Evolutionary conservation across 148 eudicot genomes (phyloP).

Genomic region (Spergularia marina): DNA sequence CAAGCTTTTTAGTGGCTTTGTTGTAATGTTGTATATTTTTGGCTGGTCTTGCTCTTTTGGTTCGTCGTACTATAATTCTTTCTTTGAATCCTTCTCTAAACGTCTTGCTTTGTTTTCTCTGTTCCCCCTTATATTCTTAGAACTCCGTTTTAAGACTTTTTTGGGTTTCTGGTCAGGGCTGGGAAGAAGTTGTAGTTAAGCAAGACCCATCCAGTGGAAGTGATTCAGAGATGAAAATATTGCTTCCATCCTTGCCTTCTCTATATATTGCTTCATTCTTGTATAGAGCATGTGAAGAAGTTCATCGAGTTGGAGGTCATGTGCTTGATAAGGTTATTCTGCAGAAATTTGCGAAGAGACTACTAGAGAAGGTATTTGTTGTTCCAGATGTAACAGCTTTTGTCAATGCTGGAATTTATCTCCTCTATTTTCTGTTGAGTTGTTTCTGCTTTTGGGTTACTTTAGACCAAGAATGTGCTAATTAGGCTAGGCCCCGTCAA

Average conservation of each 20-base stretch:
- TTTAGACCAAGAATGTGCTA: background rate
- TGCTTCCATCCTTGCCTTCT: slow-evolving; percentile 91
- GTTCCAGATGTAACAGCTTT: background rate
- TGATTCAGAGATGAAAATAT: slow-evolving; percentile 80
- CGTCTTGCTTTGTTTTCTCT: background rate
- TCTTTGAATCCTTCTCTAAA: background rate
- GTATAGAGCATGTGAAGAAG: slow-evolving; percentile 88
- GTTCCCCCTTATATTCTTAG: background rate
- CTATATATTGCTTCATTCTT: slow-evolving; percentile 76
- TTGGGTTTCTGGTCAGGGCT: slow-evolving; percentile 54
- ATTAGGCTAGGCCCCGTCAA: background rate
- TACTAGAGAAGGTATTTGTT: slow-evolving; percentile 69
- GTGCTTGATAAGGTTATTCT: slow-evolving; percentile 82
- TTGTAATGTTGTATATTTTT: background rate
- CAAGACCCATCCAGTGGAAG: slow-evolving; percentile 69
- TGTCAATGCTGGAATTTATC: background rate
- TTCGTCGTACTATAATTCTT: background rate
- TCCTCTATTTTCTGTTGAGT: background rate
- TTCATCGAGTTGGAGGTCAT: slow-evolving; percentile 91
- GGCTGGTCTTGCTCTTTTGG: background rate
- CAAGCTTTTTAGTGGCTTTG: background rate
- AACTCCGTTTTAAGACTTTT: background rate
- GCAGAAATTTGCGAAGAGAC: slow-evolving; percentile 61
- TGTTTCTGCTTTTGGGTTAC: slow-evolving; percentile 1
- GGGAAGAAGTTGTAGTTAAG: slow-evolving; percentile 93